These are phyloP conservation scores for Tetratostichococcus sp. DNA, from an alignment of 139 green algal species.

Conservation along the genomic window DNA sequence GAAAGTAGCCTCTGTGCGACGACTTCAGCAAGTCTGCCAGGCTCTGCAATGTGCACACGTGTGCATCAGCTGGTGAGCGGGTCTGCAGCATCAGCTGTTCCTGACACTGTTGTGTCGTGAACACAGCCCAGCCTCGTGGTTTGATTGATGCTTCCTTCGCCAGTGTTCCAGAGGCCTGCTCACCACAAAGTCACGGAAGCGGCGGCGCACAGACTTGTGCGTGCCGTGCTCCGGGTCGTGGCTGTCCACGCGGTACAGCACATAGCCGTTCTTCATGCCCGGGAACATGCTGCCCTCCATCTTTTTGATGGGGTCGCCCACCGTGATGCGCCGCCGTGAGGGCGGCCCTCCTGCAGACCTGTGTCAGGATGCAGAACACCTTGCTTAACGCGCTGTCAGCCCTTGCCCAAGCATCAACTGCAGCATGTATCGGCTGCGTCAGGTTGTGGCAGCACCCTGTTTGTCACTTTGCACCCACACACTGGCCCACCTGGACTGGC, in stretches of 20 bases:
- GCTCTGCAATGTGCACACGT: slow-evolving; percentile 22
- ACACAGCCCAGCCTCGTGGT: too few species aligned
- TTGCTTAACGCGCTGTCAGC: too few species aligned
- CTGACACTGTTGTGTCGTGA: too few species aligned
- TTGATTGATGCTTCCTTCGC: too few species aligned
- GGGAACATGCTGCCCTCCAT: slow-evolving; percentile 46
- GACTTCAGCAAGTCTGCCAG: slow-evolving; percentile 65
- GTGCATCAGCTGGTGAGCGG: background rate
- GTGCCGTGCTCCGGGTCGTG: slow-evolving; percentile 7
- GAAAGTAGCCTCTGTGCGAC: slow-evolving; percentile 81
- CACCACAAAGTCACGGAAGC: slow-evolving; percentile 84
- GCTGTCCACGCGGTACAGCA: slow-evolving; percentile 59
- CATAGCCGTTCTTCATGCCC: slow-evolving; percentile 43
- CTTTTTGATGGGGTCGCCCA: slow-evolving; percentile 64
- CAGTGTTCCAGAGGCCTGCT: slow-evolving; percentile 1
- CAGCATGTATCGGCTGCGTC: too few species aligned
- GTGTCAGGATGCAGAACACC: background rate
- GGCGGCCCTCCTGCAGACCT: background rate
- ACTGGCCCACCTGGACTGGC: background rate
- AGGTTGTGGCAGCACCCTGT: too few species aligned
- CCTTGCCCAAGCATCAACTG: too few species aligned
- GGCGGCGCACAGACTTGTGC: slow-evolving; percentile 51
- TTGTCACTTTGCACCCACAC: too few species aligned
- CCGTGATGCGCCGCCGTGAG: slow-evolving; percentile 37
- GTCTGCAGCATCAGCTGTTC: background rate